Evolutionary conservation across 1,139 yeast species (phyloP).

Genomic region (Wickerhamiella infanticola): DNA sequence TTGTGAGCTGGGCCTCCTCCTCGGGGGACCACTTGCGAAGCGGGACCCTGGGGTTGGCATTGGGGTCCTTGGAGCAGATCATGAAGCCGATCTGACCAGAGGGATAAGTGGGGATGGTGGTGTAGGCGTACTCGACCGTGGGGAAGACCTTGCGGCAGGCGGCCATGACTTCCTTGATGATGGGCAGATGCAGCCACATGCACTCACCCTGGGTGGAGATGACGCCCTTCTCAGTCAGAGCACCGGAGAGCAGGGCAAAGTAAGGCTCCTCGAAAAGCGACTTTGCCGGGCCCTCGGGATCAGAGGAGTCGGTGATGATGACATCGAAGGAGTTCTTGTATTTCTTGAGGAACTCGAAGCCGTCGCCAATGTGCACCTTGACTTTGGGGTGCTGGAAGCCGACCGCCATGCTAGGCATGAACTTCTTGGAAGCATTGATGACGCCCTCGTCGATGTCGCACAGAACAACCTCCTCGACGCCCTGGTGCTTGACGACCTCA

Average conservation of each 20-base stretch:
- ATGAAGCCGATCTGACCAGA: slow-evolving; percentile 89
- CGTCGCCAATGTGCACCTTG: slow-evolving; percentile 74
- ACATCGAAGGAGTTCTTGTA: slow-evolving; percentile 46
- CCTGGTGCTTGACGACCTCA: slow-evolving; percentile 75
- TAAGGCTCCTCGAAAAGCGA: slow-evolving; percentile 74
- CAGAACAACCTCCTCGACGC: slow-evolving; percentile 71
- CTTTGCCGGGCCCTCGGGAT: slow-evolving; percentile 96
- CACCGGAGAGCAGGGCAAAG: slow-evolving; percentile 61
- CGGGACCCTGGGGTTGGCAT: slow-evolving; percentile 50
- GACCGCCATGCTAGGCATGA: slow-evolving; percentile 69
- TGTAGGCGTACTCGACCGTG: slow-evolving; percentile 71
- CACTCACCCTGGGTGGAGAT: slow-evolving; percentile 83
- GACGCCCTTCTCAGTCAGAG: slow-evolving; percentile 74
- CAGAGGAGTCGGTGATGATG: slow-evolving; percentile 86
- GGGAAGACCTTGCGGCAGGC: slow-evolving; percentile 75
- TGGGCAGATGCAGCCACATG: slow-evolving; percentile 74
- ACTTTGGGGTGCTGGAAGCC: slow-evolving; percentile 72
- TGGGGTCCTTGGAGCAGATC: slow-evolving; percentile 69
- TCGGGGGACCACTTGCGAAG: slow-evolving; percentile 47
- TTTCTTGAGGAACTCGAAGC: slow-evolving; percentile 63
- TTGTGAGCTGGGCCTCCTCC: slow-evolving; percentile 49
- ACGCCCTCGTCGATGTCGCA: slow-evolving; percentile 91
- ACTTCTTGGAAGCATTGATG: slow-evolving; percentile 64
- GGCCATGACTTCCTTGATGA: slow-evolving; percentile 57
- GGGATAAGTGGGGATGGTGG: slow-evolving; percentile 86